Evolutionary conservation across 768 basidiomycete genomes (phyloP), one percentile per base, ranked within the genome.

Genomic region (Coprinopsis sp.): DNA sequence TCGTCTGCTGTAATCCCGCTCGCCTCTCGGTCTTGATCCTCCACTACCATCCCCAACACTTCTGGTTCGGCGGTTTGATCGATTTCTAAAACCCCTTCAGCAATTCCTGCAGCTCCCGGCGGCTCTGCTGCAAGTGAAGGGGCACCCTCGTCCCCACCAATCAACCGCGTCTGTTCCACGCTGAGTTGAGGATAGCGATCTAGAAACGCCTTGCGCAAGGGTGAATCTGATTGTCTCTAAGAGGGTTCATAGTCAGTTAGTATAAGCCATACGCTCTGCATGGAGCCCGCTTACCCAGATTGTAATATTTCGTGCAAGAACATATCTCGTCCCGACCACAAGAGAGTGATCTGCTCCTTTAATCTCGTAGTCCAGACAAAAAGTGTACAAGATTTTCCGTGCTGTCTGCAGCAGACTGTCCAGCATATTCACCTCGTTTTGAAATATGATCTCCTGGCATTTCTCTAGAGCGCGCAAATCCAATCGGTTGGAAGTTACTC

Each of bases 261-360:
- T n/a, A n/a, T n/a, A n/a, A n/a, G n/a, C n/a, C n/a, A n/a, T n/a
- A n/a, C n/a, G n/a, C n/a, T n/a, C n/a, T n/a, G n/a, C n/a, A n/a
- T n/a, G 22, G 21, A 21, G 33, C 14, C 21, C 4, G 52, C 60
- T 27, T 6, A 62, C 61, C 63, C 59, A 64, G 19, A 19, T 18
- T 29, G 16, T 40, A 7, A 62, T 60, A 29, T 57, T 58, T 4
- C 29, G 40, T 10, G 54, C 58, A 4, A 64, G 33, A 12, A 64
- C 50, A 51, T 50, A 56, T 27, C 52, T 48, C 3, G 56, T 59
- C n/a, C 62, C 60, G 2, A 64, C 44, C 0, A 64, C 54, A 3
- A 50, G 6, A 1, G n/a, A 36, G 24, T 51, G 43, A 3, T 51
- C 49, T 2, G n/a, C 28, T 2, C 37, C 51, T 11, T 24, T 25